Evolutionary conservation across 371 early-diverging fungal genomes (phyloP).

Genomic region (Actinomucor elegans): DNA sequence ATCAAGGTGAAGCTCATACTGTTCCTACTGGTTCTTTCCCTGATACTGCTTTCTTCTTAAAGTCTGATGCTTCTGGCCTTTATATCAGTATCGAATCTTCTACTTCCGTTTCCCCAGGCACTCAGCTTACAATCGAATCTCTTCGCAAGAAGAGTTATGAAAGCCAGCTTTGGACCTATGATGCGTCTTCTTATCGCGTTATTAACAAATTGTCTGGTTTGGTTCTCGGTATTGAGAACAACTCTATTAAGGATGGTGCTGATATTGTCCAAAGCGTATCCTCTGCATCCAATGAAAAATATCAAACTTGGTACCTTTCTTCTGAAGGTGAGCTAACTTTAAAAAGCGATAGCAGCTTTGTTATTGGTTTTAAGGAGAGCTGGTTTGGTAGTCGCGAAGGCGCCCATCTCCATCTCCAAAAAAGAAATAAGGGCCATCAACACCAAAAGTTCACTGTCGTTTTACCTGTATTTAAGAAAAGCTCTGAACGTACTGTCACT

Average conservation of each 20-base stretch:
- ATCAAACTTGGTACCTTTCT: constrained; percentile 39
- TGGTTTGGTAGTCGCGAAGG: constrained; percentile 49
- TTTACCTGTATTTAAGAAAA: constrained; percentile 42
- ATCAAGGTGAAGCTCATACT: constrained; percentile 25
- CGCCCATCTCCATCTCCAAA: constrained; percentile 42
- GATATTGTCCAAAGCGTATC: constrained; percentile 38
- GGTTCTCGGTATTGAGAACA: constrained; percentile 46
- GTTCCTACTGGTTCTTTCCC: constrained; percentile 42
- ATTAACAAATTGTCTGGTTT: constrained; percentile 54
- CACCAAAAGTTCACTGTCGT: constrained; percentile 42
- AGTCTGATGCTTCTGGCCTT: constrained; percentile 34
- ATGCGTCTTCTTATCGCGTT: constrained; percentile 33
- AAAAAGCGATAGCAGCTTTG: constrained; percentile 36
- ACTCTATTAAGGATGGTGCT: constrained; percentile 40
- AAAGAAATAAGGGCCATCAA: constrained; percentile 22
- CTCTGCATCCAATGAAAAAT: constrained; percentile 18
- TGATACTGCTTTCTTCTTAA: constrained; percentile 40
- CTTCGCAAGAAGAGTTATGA: constrained; percentile 37
- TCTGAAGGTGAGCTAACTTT: constrained; percentile 41
- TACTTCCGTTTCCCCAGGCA: constrained; percentile 19
- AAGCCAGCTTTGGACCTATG: constrained; percentile 56
- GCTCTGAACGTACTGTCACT: constrained; percentile 8
- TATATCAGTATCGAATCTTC: constrained; percentile 34
- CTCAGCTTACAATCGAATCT: constrained; percentile 29
- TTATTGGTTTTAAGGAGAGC: constrained; percentile 53